phyloP scores from a whole-genome alignment of 106 monocot genomes.

The Apostasia shenzhenica region DNA sequence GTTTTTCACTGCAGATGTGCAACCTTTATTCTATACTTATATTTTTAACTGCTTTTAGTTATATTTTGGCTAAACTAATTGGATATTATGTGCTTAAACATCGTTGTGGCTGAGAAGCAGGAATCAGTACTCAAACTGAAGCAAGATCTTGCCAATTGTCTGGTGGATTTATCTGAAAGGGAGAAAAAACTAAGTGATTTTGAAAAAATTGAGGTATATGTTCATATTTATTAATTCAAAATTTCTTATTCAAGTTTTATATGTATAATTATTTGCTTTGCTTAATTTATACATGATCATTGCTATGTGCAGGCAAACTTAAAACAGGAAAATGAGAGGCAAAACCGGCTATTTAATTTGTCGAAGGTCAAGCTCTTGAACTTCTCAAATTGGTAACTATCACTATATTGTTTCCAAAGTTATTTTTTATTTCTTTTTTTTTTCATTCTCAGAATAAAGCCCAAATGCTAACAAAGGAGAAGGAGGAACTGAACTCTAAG shows the following conservation, averaged over 20 bases:
- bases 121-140: conserved; percentile 41
- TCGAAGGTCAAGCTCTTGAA: conserved; percentile 33
- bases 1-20: not conserved
- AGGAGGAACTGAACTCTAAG: conserved; percentile 60
- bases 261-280: not conserved
- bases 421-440: conserved; percentile 2
- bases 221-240: not conserved
- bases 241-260: conserved; percentile 1
- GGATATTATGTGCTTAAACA: conserved; percentile 40
- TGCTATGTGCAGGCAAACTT: conserved; percentile 31
- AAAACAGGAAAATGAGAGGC: conserved; percentile 56
- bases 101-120: conserved; percentile 49
- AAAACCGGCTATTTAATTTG: conserved; percentile 20
- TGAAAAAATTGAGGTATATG: conserved; percentile 52
- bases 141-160: conserved; percentile 46
- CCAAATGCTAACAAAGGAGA: conserved; percentile 50
- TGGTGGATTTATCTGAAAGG: conserved; percentile 41
- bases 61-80: not conserved
- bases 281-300: conserved; percentile 2
- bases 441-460: conserved; percentile 41
- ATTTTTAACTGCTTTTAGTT: not conserved
- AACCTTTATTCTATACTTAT: not conserved
- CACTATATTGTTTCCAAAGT: not conserved
- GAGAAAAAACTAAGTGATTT: conserved; percentile 60
- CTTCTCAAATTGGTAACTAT: not conserved